These are phyloP conservation scores for Pelargonium myrrhifolium DNA, from an alignment of 441 rosid genomes.

Conservation along the genomic window DNA sequence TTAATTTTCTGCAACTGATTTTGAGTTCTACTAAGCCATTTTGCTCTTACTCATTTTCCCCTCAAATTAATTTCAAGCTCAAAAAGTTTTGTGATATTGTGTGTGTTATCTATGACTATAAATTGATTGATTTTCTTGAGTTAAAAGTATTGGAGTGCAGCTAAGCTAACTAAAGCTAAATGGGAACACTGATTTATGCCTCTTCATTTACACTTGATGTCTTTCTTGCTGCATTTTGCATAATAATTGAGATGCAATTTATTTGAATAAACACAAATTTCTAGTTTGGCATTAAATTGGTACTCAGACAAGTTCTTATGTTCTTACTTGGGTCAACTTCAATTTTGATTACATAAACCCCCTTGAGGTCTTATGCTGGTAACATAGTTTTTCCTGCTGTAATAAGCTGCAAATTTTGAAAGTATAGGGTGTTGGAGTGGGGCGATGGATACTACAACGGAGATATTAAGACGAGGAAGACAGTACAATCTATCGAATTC, in stretches of 20 bases:
- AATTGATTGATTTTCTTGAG: slow-evolving; percentile 2
- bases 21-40: background rate
- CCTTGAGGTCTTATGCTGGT: background rate
- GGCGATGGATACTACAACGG: slow-evolving; percentile 93
- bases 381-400: background rate
- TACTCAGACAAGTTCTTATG: background rate
- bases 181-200: background rate
- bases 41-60: background rate
- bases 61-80: background rate
- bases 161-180: slow-evolving; percentile 4
- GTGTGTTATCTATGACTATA: background rate
- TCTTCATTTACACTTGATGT: background rate
- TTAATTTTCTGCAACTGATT: slow-evolving; percentile 9
- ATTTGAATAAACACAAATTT: background rate
- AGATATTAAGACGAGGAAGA: slow-evolving; percentile 89
- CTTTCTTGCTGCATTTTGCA: background rate
- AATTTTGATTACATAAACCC: background rate
- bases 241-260: background rate
- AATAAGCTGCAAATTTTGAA: slow-evolving; percentile 5
- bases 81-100: background rate
- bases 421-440: slow-evolving; percentile 71
- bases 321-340: background rate
- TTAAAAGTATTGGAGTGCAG: background rate
- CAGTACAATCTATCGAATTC: slow-evolving; percentile 70
- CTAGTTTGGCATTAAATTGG: background rate